Evolutionary conservation across 106 monocot species (phyloP), one percentile per base, ranked within the genome.

Genomic region (Apostasia ramifera): DNA sequence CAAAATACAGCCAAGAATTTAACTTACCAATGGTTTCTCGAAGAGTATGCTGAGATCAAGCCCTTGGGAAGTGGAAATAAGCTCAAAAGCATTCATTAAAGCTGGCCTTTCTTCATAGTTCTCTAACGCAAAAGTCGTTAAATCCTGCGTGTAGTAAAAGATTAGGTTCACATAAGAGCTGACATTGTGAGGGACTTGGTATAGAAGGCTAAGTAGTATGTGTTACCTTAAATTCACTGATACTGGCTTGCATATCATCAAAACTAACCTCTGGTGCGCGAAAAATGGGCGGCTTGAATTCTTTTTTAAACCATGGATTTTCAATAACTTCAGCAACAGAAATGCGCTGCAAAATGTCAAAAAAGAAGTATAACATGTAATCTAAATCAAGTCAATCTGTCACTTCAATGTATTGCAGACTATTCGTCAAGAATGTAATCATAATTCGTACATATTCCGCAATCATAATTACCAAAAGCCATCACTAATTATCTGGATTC

Each of bases 301-400:
- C 92, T 64, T 97, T 97, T 76, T 89, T 97, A 72, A 97, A 97
- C 97, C 97, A 97, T 13, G 89, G 87, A 77, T 92, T 89, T 54
- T 85, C 70, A 65, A 85, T 77, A 38, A 97, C 79, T 72, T 97
- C 82, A 5, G 86, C 44, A 42, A 87, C 83, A 5, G 89, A 79
- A 53, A 97, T 97, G 3, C 97, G 85, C 97, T 97, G 92, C 74
- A 26, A 26, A 26, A 26, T 26, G 5, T 47, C 13, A 1, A 47
- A 4, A 47, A 5, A 4, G 3, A 1, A 65, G 2, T 3, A 6
- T 12, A 13, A 44, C 1, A 59, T 44, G 1, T 37, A n/a, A 59
- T 1, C 44, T 68, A 26, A 8, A 43, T 39, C 3, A 57, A 8
- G 46, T 63, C 84, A 59, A 61, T 92, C 97, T 51, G 86, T 92